Evolutionary conservation across 2,329 filamentous ascomycete species (phyloP), one percentile per base, ranked within the genome.

Genomic region (Leptosphaerulina australis): DNA sequence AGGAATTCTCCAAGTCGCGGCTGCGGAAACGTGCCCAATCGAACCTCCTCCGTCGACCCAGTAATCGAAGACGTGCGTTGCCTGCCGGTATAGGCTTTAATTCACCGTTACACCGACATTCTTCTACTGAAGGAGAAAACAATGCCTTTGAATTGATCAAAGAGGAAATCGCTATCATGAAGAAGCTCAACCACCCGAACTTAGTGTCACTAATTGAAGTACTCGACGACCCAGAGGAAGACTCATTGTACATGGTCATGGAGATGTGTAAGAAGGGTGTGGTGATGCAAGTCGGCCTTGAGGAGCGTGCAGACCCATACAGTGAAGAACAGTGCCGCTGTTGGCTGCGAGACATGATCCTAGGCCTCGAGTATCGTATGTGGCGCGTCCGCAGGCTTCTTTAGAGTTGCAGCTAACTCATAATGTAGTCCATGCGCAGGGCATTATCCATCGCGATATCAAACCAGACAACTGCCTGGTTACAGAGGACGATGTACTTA

Each of bases 221-320:
- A 3, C 79, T 99, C 41, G 94, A 97, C 70, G 94, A 97, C 68
- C 93, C 94, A 0, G 87, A 93, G 37, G 91, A 97, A 68, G 94
- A 99, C 72, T 96, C 92, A 3, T 77, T 99, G 10, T 99, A 97
- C 76, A 97, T 99, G 90, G 94, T 99, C 17, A 82, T 99, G 72
- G 94, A 99, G 72, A 96, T 97, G 90, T 99, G 94, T 78, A 94
- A 96, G 68, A 97, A 97, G 72, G 94, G 94, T 1, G 93, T 97
- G 17, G 84, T 97, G 41, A 97, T 97, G 92, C 93, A 92, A 66
- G 90, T 99, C 46, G 91, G 90, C 3, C 77, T 97, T n/a, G 88
- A 89, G 51, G 88, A 96, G 64, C 80, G 82, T 49, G 89, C 91
- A 14, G 84, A 88, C 54, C 92, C 94, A 0, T 97, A 97, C 70